Evolutionary conservation across 768 basidiomycete species (phyloP).

Genomic region (Amanita polypyramis): DNA sequence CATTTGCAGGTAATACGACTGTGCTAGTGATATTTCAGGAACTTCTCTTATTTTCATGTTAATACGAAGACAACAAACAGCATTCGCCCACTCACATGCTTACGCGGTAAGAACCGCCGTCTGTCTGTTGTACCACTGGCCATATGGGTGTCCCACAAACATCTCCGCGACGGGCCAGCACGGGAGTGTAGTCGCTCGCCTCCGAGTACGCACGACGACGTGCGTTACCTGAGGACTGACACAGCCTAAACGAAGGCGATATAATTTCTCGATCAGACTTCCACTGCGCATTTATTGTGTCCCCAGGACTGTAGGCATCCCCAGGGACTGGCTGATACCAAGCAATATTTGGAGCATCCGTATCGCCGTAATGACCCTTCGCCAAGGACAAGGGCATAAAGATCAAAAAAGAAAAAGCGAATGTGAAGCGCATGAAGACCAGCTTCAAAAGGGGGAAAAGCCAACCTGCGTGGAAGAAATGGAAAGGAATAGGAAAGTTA

Average conservation of each 20-base stretch:
- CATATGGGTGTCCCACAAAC: background rate
- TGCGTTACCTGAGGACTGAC: background rate
- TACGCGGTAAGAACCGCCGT: background rate
- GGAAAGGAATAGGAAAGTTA: background rate
- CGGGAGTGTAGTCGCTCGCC: background rate
- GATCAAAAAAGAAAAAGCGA: background rate
- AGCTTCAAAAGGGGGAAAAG: background rate
- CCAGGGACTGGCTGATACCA: background rate
- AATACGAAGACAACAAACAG: background rate
- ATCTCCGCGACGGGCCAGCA: background rate
- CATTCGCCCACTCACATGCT: background rate
- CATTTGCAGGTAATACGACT: background rate
- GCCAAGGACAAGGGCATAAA: background rate
- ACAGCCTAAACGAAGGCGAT: constrained; percentile 5
- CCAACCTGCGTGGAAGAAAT: background rate
- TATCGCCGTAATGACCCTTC: background rate
- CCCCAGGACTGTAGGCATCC: background rate
- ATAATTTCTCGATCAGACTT: background rate
- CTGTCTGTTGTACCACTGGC: background rate
- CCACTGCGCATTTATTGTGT: background rate
- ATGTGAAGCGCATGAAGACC: constrained; percentile 1
- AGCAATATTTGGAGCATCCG: background rate
- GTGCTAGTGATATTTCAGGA: background rate
- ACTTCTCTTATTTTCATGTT: background rate
- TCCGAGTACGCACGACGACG: background rate